These are phyloP conservation scores for Letharia columbiana DNA, from an alignment of 495 filamentous ascomycete genomes.

Conservation along the genomic window DNA sequence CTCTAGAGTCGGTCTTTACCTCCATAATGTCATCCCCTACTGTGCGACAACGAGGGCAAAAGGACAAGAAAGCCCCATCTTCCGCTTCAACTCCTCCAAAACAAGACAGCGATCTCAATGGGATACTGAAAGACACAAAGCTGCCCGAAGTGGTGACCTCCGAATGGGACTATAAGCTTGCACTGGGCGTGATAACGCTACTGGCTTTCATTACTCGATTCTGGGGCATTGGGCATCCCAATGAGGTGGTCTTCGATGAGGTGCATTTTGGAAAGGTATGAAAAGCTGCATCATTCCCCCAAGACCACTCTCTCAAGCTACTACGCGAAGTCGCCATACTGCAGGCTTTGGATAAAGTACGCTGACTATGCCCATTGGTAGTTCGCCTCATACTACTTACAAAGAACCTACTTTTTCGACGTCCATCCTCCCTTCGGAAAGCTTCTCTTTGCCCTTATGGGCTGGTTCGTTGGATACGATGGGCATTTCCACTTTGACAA, in stretches of 20 bases:
- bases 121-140: conserved; percentile 22
- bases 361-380: conserved; percentile 28
- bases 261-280: conserved; percentile 98
- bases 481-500: conserved; percentile 98
- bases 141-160: conserved; percentile 28
- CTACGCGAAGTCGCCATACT: neutral
- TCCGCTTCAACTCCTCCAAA: conserved; percentile 23
- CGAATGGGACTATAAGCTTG: conserved; percentile 82
- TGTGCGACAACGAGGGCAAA: conserved; percentile 44
- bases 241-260: conserved; percentile 97
- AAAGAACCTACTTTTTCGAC: conserved; percentile 99
- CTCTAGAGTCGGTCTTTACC: conserved; percentile 15
- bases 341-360: neutral
- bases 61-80: conserved; percentile 34
- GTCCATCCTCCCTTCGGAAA: conserved; percentile 93
- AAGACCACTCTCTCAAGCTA: neutral
- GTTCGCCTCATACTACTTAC: conserved; percentile 95
- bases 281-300: conserved; percentile 1
- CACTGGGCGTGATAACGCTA: conserved; percentile 64
- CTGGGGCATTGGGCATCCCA: conserved; percentile 87
- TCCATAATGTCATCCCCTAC: conserved; percentile 31
- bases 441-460: conserved; percentile 69
- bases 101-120: conserved; percentile 23
- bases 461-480: conserved; percentile 92
- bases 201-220: conserved; percentile 88